Evolutionary conservation across 2,329 filamentous ascomycete genomes (phyloP), one percentile per base, ranked within the genome.

Genomic region (Cryphonectria parasitica): DNA sequence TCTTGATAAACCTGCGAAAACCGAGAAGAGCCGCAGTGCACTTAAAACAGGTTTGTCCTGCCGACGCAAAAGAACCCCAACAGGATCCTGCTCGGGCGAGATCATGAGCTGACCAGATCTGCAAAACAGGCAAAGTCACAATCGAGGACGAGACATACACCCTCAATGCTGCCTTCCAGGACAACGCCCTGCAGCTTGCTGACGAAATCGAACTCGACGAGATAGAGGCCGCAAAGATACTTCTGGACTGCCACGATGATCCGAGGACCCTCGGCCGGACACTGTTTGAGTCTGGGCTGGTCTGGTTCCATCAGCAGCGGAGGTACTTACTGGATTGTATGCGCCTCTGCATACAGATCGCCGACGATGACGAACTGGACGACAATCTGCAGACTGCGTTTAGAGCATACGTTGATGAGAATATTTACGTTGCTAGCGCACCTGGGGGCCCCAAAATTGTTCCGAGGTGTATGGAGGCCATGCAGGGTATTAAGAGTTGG

Each of bases 151-250:
- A 89, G 45, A 89, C 95, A 76, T 98, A 94, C 80, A 84, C 87
- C 31, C 85, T 99, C 82, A 98, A 97, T 81, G 88, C 92, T 69
- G 90, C 94, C 73, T 98, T 99, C 81, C 90, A 95, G 77, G 91
- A 97, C 80, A 90, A 91, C 75, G 89, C 90, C 34, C 85, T 97
- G 43, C 89, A 93, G 76, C 85, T 99, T 52, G 92, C 95, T 69
- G 95, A 98, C 80, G 93, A 94, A 75, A 85, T 98, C 73, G 91
- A 97, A 76, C 85, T 99, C 67, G 95, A 99, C 81, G 97, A 99
- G 81, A 79, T 97, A 70, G 89, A 96, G 76, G 92, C 95, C 25
- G 92, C 94, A 13, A 87, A 88, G 74, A 87, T 96, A 65, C 89
- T 97, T 70, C 83, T 97, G 66, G 90, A 91, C 69, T 90, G 92